phyloP scores from a whole-genome alignment of 495 filamentous ascomycete genomes.

The Immersiella caudata region DNA sequence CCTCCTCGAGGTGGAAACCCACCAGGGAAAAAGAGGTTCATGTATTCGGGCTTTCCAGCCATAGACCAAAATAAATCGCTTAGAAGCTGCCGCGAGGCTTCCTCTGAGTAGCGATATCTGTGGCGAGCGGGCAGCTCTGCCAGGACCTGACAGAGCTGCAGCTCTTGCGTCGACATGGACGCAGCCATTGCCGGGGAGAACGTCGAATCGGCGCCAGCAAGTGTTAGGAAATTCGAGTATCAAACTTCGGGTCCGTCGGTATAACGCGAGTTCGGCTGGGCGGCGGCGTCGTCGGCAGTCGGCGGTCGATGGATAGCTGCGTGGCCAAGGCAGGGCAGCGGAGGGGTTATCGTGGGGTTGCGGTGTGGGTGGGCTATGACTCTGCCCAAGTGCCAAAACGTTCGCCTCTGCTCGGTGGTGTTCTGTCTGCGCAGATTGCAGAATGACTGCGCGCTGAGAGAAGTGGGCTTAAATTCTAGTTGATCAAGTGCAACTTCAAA shows the following conservation, averaged over 20 bases:
- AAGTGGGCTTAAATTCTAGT: no score
- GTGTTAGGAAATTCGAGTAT: background rate
- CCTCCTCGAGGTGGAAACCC: conserved; percentile 59
- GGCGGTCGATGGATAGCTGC: background rate
- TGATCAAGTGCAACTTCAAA: no score
- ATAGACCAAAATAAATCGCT: conserved; percentile 84
- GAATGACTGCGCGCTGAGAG: no score
- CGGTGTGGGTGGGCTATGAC: background rate
- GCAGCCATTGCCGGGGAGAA: conserved; percentile 40
- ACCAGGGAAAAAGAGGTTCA: conserved; percentile 77
- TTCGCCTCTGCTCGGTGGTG: background rate
- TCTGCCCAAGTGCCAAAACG: background rate
- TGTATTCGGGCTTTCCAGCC: conserved; percentile 68
- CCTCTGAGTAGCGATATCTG: conserved; percentile 70
- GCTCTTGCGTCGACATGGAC: conserved; percentile 71
- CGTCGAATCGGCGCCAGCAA: conserved; percentile 17
- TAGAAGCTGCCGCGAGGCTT: conserved; percentile 69
- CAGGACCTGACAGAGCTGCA: conserved; percentile 74
- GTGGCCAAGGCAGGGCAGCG: background rate
- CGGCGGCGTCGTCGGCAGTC: background rate
- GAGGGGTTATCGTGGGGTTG: background rate
- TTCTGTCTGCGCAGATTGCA: no score
- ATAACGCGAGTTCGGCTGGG: background rate
- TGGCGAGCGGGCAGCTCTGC: conserved; percentile 68
- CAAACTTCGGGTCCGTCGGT: background rate